Conservation (phyloP, 352 stramenopile species). For the Ophiocytium majus region DNA sequence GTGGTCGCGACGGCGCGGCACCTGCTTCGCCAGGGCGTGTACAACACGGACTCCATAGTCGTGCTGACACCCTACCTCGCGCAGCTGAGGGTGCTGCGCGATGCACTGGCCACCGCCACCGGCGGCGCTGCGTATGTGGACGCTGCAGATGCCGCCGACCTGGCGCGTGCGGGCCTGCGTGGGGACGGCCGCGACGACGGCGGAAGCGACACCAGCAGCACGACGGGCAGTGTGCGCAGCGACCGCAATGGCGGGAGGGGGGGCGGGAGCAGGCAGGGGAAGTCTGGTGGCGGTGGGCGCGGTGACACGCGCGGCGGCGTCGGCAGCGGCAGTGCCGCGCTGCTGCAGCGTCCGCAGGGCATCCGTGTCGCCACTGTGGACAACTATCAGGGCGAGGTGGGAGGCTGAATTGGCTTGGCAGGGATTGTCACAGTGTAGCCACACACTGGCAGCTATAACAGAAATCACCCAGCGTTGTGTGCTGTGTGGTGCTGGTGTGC, state of each 20-base stretch:
- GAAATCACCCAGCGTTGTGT: too few species aligned
- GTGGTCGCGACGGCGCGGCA: constrained; percentile 64
- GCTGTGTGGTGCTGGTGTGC: too few species aligned
- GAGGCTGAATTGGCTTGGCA: constrained; percentile 10
- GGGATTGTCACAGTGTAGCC: too few species aligned
- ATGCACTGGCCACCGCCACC: constrained; percentile 43
- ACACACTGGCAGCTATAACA: too few species aligned
- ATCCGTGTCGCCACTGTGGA: constrained; percentile 42
- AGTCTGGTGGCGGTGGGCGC: neutral
- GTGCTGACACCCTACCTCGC: constrained; percentile 71
- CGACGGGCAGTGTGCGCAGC: neutral
- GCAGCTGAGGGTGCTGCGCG: constrained; percentile 67
- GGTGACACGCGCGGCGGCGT: neutral
- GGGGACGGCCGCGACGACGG: neutral
- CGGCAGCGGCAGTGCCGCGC: too few species aligned
- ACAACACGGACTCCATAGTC: constrained; percentile 62
- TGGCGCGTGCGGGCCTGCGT: constrained; percentile 22
- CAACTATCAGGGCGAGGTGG: constrained; percentile 71
- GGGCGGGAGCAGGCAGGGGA: neutral
- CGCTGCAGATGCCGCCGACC: constrained; percentile 29
- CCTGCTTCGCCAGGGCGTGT: constrained; percentile 63
- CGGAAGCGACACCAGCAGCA: neutral
- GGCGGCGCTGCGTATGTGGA: constrained; percentile 11
- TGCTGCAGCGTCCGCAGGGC: too few species aligned
- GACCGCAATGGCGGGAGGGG: neutral